Conservation (phyloP, 257 asterid genomes). For the Cruciata laevipes region DNA sequence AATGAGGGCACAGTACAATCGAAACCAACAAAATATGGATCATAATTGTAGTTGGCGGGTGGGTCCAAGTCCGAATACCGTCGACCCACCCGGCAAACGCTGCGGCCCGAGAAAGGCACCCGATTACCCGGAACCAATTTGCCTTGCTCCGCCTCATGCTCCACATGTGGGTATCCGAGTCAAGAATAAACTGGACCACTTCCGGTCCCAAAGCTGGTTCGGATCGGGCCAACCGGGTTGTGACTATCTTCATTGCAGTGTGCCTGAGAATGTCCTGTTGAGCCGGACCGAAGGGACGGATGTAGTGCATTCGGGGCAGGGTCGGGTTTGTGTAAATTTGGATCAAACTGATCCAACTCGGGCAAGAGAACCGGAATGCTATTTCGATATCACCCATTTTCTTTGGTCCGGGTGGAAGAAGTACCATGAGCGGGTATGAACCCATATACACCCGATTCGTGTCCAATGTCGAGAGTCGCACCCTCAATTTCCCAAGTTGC, state of each 20-base stretch:
- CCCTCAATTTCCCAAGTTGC: conserved; percentile 71
- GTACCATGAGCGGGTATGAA: conserved; percentile 50
- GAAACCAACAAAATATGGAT: conserved; percentile 61
- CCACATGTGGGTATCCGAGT: conserved; percentile 78
- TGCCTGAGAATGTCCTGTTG: conserved; percentile 77
- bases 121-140: conserved; percentile 76
- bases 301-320: conserved; percentile 85
- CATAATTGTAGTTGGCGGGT: conserved; percentile 60
- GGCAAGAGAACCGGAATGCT: conserved; percentile 63
- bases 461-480: conserved; percentile 74
- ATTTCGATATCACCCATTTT: conserved; percentile 90
- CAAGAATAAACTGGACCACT: conserved; percentile 86
- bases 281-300: conserved; percentile 75
- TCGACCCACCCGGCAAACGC: conserved; percentile 59
- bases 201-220: conserved; percentile 82
- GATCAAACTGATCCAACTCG: conserved; percentile 71
- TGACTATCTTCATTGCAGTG: conserved; percentile 69
- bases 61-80: conserved; percentile 58
- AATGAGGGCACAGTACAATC: conserved; percentile 64
- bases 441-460: conserved; percentile 70
- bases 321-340: conserved; percentile 73
- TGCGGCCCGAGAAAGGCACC: conserved; percentile 71
- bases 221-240: conserved; percentile 62
- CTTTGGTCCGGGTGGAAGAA: conserved; percentile 71
- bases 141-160: conserved; percentile 95